Base-by-base conservation (phyloP, 2,329 filamentous ascomycete genomes). In the Fusarium circinatum region DNA sequence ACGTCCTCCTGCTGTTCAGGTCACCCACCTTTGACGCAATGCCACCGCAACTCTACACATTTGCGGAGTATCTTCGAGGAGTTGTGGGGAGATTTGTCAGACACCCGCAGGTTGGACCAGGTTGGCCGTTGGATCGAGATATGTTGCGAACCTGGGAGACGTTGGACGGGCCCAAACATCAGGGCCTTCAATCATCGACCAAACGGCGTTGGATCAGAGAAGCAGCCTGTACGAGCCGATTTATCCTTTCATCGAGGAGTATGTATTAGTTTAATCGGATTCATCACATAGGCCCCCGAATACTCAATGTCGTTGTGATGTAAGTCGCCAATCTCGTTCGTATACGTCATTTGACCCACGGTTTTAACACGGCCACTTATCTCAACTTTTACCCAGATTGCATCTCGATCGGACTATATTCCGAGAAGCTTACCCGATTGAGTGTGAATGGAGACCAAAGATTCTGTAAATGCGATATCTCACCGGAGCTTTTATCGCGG, bases 91-190 rank as follows among this genome's bases (percentile, higher is more conserved):
- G 45, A 13, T 79, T 81, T 38, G 70, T 76, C 6, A 73, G 75
- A 42, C 75, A 76, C 44, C 78, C 77, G 1, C 18, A n/a, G 18
- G 70, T 36, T 5, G 77, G 79, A 1, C 76, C 76, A 6, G 75
- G 78, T 1, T 82, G 78, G 79, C 68, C 5, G 73, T 80, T 8
- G 76, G 75, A 1, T 77, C 76, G 18, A 22, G 51, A 48, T 76
- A 65, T 45, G 56, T 76, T 20, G 75, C 64, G 12, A 60, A 63
- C 20, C 51, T 80, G 30, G 78, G 78, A 9, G 76, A 76, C 41
- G 32, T 74, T 30, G 64, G 68, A 26, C 62, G 34, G 2, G 32
- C 70, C 17, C 36, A 38, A 1, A 55, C 66, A 1, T 65, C 61
- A 18, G 74, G 75, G 11, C 47, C 64, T 32, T 72, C 65, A 32